A percentile compares a stretch with the other conserved stretches of the same genome.
These are phyloP conservation scores for Trametes coccinea DNA, from an alignment of 768 basidiomycete species.

Conservation along the genomic window DNA sequence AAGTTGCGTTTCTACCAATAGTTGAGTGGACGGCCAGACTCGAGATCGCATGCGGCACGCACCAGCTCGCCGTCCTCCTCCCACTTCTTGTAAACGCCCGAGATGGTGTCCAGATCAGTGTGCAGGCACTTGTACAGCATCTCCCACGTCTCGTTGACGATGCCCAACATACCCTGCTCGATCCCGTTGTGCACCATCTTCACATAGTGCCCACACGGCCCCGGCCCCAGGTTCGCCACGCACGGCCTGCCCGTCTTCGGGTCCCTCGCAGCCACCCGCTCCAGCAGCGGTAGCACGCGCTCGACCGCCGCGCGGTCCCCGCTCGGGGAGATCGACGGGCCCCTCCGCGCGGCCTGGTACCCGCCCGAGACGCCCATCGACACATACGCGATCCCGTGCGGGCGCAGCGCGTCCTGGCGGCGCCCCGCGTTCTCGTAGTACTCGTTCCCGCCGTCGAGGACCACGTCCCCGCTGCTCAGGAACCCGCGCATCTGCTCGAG, in stretches of 20 bases:
- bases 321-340: conserved; percentile 26
- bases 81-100: conserved; percentile 22
- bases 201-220: conserved; percentile 27
- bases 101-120: conserved; percentile 21
- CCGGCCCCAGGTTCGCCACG: conserved; percentile 23
- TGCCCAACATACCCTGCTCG: conserved; percentile 28
- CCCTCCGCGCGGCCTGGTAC: conserved; percentile 26
- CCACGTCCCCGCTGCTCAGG: conserved; percentile 26
- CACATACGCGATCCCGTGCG: conserved; percentile 20
- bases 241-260: conserved; percentile 21
- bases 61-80: conserved; percentile 22
- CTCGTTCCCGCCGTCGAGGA: conserved; percentile 30
- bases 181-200: conserved; percentile 32
- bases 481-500: conserved; percentile 9
- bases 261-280: conserved; percentile 24
- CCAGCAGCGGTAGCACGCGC: conserved; percentile 24
- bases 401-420: conserved; percentile 19
- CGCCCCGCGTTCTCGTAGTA: conserved; percentile 24
- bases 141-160: conserved; percentile 25
- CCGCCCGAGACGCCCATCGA: conserved; percentile 28
- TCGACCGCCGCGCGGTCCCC: conserved; percentile 22
- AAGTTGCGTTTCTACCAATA: conserved; percentile 23
- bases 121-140: conserved; percentile 24
- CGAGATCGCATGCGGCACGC: neutral
- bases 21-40: neutral